Percentiles rank a stretch among this genome's conserved stretches.
phyloP scores from a whole-genome alignment of 225 moss, liverwort and hornwort species.

The Physcomitrium patens region DNA sequence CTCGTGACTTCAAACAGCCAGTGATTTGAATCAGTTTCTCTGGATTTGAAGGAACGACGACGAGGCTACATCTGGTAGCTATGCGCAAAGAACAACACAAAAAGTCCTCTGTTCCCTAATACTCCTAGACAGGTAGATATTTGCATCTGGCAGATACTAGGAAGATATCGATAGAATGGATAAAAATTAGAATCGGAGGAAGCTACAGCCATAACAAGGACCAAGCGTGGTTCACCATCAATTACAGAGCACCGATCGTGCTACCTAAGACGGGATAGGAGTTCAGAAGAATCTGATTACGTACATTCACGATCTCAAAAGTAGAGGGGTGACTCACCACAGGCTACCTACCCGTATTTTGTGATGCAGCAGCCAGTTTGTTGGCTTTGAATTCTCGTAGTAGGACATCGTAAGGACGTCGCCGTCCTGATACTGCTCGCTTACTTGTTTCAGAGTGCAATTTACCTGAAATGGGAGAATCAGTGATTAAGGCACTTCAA shows the following conservation, averaged over 20 bases:
- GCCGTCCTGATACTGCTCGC: constrained; percentile 81
- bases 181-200: constrained; percentile 15
- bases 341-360: constrained; percentile 99
- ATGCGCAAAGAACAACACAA: not conserved
- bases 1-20: constrained; percentile 4
- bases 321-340: constrained; percentile 96
- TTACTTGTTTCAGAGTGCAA: constrained; percentile 88
- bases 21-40: not conserved
- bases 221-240: constrained; percentile 30
- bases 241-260: constrained; percentile 22
- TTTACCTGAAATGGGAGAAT: constrained; percentile 58
- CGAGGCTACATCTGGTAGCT: constrained; percentile 3
- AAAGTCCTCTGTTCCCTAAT: not conserved
- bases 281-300: constrained; percentile 27
- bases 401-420: constrained; percentile 81
- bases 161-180: constrained; percentile 3
- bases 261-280: constrained; percentile 20
- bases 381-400: constrained; percentile 92
- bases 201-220: constrained; percentile 20
- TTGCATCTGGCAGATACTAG: not conserved
- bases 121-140: constrained; percentile 11
- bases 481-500: not conserved
- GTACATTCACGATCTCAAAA: constrained; percentile 52
- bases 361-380: constrained; percentile 70
- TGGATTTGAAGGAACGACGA: constrained; percentile 6